phyloP scores from a whole-genome alignment of 257 asterid genomes.

The Cruciata laevipes region DNA sequence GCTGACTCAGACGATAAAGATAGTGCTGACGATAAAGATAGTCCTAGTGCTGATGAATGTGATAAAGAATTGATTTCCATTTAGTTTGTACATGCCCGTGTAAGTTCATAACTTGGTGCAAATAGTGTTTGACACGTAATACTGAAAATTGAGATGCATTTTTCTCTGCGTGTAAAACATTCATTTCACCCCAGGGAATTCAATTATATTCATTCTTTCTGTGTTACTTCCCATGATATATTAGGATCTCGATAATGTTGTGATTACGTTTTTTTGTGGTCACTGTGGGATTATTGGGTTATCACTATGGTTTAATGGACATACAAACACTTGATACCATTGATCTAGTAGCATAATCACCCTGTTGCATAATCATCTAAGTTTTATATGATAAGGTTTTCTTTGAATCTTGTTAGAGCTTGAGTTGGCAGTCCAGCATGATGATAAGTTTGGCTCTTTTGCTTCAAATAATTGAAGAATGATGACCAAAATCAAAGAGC shows the following conservation, averaged over 20 bases:
- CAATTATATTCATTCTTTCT: constrained; percentile 1
- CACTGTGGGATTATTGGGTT: too few species aligned
- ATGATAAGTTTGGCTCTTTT: too few species aligned
- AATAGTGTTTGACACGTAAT: neutral
- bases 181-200: neutral
- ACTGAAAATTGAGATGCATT: neutral
- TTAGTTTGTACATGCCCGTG: constrained; percentile 5
- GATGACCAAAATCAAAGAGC: too few species aligned
- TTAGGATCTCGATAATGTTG: neutral
- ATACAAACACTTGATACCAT: too few species aligned
- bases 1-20: constrained; percentile 26
- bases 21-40: constrained; percentile 12
- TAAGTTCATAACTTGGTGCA: neutral
- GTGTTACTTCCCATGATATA: neutral
- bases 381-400: too few species aligned
- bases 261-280: too few species aligned
- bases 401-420: too few species aligned
- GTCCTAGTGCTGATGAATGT: constrained; percentile 11
- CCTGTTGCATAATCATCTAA: too few species aligned
- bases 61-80: constrained; percentile 9
- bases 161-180: neutral
- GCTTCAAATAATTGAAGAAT: too few species aligned
- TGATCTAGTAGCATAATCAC: too few species aligned
- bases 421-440: too few species aligned
- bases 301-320: too few species aligned